phyloP scores from a whole-genome alignment of 108 stramenopile species.

The Licmophora abbreviata region DNA sequence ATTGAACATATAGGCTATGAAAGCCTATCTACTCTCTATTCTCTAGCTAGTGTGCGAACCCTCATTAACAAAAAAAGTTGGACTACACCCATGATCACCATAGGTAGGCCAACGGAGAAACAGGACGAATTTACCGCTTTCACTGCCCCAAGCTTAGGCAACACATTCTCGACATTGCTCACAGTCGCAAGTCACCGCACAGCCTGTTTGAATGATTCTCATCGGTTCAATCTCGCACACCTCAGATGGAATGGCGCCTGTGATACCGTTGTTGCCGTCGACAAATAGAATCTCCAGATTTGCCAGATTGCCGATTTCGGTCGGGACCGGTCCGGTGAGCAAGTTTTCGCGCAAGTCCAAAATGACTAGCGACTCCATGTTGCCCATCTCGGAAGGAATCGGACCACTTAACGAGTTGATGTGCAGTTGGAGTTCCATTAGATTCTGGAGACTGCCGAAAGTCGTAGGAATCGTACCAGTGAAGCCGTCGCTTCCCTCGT shows the following conservation, averaged over 20 bases:
- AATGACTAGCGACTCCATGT: neutral
- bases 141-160: no score
- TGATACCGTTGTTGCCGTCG: neutral
- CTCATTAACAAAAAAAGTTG: no score
- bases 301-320: slow-evolving; percentile 2
- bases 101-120: no score
- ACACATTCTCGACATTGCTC: no score
- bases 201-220: neutral
- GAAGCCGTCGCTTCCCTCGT: neutral
- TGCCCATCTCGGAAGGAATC: slow-evolving; percentile 4
- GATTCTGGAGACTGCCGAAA: slow-evolving; percentile 1
- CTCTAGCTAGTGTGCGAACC: no score
- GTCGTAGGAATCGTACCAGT: slow-evolving; percentile 5
- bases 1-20: no score
- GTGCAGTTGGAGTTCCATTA: neutral
- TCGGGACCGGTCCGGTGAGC: slow-evolving; percentile 8
- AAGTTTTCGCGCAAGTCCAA: slow-evolving; percentile 1
- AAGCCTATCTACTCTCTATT: no score
- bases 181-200: no score
- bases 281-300: slow-evolving; percentile 4
- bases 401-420: slow-evolving; percentile 9
- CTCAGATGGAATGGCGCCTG: neutral
- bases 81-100: no score
- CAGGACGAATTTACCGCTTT: no score
- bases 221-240: no score